phyloP scores from a whole-genome alignment of 768 basidiomycete species.

The Mycena alexandri region DNA sequence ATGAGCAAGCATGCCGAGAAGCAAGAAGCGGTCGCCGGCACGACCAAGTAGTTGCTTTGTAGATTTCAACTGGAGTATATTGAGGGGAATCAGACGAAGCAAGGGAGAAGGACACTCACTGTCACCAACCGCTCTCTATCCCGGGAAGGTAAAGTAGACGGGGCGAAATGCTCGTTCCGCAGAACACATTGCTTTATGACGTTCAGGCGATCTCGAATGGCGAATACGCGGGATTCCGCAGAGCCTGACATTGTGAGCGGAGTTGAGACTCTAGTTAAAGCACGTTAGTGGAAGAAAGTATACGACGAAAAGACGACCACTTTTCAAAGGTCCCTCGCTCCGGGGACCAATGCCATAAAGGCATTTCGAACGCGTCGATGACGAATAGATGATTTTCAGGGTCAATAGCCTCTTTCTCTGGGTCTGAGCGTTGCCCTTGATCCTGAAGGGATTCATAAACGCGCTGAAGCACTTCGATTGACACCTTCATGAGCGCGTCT shows the following conservation, averaged over 20 bases:
- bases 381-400: conserved; percentile 86
- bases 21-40: conserved; percentile 88
- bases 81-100: not conserved
- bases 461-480: conserved; percentile 71
- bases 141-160: conserved; percentile 91
- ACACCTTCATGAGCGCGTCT: conserved; percentile 90
- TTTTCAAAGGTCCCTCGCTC: conserved; percentile 91
- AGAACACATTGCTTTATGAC: conserved; percentile 94
- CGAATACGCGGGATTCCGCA: conserved; percentile 83
- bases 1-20: conserved; percentile 92
- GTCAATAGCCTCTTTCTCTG: conserved; percentile 77
- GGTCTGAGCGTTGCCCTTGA: conserved; percentile 62
- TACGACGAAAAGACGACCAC: conserved; percentile 55
- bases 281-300: conserved; percentile 15
- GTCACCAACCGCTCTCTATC: conserved; percentile 92
- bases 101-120: conserved; percentile 55
- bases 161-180: conserved; percentile 97
- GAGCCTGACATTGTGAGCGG: conserved; percentile 83
- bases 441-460: conserved; percentile 84
- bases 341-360: conserved; percentile 89
- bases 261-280: conserved; percentile 60
- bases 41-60: conserved; percentile 96
- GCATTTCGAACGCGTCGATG: conserved; percentile 96
- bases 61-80: conserved; percentile 78
- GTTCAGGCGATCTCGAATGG: conserved; percentile 87